These are phyloP conservation scores for Thielaviopsis ethacetica DNA, from an alignment of 2,329 filamentous ascomycete species.

Conservation along the genomic window DNA sequence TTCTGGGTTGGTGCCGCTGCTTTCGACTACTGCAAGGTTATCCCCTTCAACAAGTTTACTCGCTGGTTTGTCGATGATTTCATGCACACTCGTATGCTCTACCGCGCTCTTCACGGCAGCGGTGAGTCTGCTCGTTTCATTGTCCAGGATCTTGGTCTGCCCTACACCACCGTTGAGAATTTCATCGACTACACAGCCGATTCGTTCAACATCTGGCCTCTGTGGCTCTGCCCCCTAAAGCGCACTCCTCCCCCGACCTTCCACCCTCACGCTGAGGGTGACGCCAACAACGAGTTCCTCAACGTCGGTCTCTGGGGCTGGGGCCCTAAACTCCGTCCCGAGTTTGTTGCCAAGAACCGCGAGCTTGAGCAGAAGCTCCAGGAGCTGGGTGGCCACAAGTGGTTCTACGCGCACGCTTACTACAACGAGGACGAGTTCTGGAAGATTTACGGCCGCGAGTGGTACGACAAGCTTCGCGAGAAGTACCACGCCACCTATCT, in stretches of 20 bases:
- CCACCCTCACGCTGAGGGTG: constrained; percentile 27
- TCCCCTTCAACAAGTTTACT: constrained; percentile 48
- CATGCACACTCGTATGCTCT: constrained; percentile 57
- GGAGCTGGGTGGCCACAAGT: constrained; percentile 63
- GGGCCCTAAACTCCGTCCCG: constrained; percentile 37
- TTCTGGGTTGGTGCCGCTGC: constrained; percentile 57
- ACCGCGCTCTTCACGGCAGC: constrained; percentile 52
- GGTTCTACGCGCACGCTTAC: constrained; percentile 76
- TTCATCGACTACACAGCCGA: constrained; percentile 39
- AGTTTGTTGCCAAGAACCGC: constrained; percentile 56
- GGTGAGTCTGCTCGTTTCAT: constrained; percentile 49
- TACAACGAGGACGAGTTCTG: constrained; percentile 61
- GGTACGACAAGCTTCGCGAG: constrained; percentile 44
- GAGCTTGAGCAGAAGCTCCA: constrained; percentile 52
- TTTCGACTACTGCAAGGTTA: constrained; percentile 48
- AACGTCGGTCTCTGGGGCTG: constrained; percentile 69
- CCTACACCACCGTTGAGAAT: constrained; percentile 32
- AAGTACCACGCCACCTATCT: constrained; percentile 47
- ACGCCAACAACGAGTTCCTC: constrained; percentile 27
- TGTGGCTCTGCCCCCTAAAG: constrained; percentile 42
- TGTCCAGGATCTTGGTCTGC: constrained; percentile 49
- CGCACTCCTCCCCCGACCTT: constrained; percentile 33
- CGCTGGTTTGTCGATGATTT: constrained; percentile 58
- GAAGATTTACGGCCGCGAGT: constrained; percentile 38
- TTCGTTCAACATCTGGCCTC: constrained; percentile 38